Conservation (phyloP, 768 basidiomycete species). For the Trametes meyenii region DNA sequence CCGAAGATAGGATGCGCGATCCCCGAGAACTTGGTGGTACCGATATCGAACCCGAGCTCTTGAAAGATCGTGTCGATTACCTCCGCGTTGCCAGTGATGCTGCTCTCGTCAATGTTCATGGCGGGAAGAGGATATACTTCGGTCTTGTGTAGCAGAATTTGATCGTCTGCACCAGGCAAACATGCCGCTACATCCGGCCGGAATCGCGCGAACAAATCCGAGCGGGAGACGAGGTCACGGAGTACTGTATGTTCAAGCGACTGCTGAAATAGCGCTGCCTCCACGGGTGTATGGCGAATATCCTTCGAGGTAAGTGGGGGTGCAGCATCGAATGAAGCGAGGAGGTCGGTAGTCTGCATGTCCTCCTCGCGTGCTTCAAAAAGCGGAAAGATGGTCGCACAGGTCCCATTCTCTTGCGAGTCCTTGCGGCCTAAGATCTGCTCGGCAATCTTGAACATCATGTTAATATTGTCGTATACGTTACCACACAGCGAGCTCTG, state of each 20-base stretch:
- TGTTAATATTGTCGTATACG: slow-evolving; percentile 45
- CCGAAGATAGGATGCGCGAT: slow-evolving; percentile 29
- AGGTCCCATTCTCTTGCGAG: slow-evolving; percentile 41
- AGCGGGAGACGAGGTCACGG: slow-evolving; percentile 32
- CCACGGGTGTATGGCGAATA: slow-evolving; percentile 30
- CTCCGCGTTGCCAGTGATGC: slow-evolving; percentile 38
- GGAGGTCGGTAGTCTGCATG: slow-evolving; percentile 26
- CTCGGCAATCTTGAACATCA: slow-evolving; percentile 32
- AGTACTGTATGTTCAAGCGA: slow-evolving; percentile 27
- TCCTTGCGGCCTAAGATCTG: slow-evolving; percentile 39
- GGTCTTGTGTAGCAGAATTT: slow-evolving; percentile 36
- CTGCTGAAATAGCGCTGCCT: slow-evolving; percentile 7
- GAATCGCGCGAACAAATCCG: background rate
- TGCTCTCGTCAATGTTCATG: slow-evolving; percentile 42
- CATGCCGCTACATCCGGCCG: background rate
- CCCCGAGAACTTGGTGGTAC: background rate
- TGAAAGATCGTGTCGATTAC: slow-evolving; percentile 34
- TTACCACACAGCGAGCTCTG: background rate
- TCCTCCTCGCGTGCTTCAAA: slow-evolving; percentile 29
- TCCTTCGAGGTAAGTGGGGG: slow-evolving; percentile 31
- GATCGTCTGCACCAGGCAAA: background rate
- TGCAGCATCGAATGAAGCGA: slow-evolving; percentile 26
- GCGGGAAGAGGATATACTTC: slow-evolving; percentile 35
- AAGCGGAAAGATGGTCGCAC: slow-evolving; percentile 36
- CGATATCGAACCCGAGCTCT: slow-evolving; percentile 25